Evolutionary conservation across 805 yeast species (phyloP), one percentile per base, ranked within the genome.

Genomic region (Starmera quercuum): DNA sequence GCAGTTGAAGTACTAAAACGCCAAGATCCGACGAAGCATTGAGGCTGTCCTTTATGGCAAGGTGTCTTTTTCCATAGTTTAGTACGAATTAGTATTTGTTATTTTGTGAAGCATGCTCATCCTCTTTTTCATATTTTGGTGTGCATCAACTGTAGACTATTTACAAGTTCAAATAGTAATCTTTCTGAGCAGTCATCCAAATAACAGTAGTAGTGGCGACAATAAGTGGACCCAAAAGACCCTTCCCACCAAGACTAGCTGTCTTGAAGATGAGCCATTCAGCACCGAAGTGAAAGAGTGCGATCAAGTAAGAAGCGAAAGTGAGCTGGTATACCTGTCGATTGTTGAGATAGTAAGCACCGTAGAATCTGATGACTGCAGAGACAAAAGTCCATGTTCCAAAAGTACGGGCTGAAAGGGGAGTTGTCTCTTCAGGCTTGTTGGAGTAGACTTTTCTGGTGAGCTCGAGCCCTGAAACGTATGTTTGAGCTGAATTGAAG

Each of bases 381-480:
- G 95, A 78, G 46, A 88, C 70, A 26, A 88, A 65, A 0, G 98
- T 92, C 98, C 98, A 92, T 1, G 98, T 92, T 22, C 98, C 98
- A 57, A 92, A 92, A 0, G 98, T 90, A 49, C 98, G 74, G n/a
- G 96, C 95, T 46, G 92, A 77, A 44, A 92, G 66, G 11, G 63
- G 57, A 2, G 77, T 73, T 18, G 79, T 81, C 54, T 82, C 73
- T 6, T 53, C 44, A 12, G 88, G 86, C 30, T 71, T 59, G 33
- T 59, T 66, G 22, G 72, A 80, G 54, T 92, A 92, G 7, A 92
- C 97, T 43, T 77, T 69, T 45, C 82, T 75, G 3, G 96, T 83
- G 34, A 92, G 68, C 20, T 69, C 66, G 20, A 82, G 66, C 29
- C 87, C 92, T 22, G 85, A 74, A 30, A 74, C 56, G 59, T 88